Evolutionary conservation across 2,329 filamentous ascomycete genomes (phyloP), one percentile per base, ranked within the genome.

Genomic region (Fusarium paranaense): DNA sequence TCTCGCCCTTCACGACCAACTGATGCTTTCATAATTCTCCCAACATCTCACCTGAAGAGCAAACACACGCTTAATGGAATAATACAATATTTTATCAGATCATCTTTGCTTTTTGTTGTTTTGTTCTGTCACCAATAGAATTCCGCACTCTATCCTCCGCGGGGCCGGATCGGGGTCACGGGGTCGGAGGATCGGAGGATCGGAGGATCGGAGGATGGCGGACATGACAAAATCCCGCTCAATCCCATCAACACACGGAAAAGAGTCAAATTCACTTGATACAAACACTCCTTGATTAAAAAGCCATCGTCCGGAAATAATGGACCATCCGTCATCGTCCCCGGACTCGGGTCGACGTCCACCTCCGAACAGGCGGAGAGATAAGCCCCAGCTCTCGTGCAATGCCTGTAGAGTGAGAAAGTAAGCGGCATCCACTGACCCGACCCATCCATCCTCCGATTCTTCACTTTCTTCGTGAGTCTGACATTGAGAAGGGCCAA

Each of bases 131-230:
- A 18, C 52, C 32, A 57, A 37, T 57, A 25, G 5, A 5, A 16
- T 18, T 25, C 32, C 1, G 7, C 27, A 8, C 13, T 22, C 33
- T 4, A 6, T 14, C 18, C 52, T 18, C 22, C 32, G 35, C 35
- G 52, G 52, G 20, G 6, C 22, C 56, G 30, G 16, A 42, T 52
- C 59, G 42, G 59, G n/a, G 22, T 50, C 40, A 52, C 59, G 59
- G 50, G 60, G 20, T 42, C 62, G 52, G 66, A 63, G 16, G 56
- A 25, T 58, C 59, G 70, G 64, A 38, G 0, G 35, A 2, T 72
- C 67, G 63, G 64, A 67, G 52, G 64, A 61, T 70, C 67, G 63
- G 67, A 70, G 14, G 27, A 35, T 66, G 47, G 18, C 45, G 45
- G 35, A 33, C 22, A 18, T 57, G 27, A 35, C 18, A 64, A 57